Base-by-base conservation (phyloP, 2,329 filamentous ascomycete genomes). In the Ceratocystis cubensis region DNA sequence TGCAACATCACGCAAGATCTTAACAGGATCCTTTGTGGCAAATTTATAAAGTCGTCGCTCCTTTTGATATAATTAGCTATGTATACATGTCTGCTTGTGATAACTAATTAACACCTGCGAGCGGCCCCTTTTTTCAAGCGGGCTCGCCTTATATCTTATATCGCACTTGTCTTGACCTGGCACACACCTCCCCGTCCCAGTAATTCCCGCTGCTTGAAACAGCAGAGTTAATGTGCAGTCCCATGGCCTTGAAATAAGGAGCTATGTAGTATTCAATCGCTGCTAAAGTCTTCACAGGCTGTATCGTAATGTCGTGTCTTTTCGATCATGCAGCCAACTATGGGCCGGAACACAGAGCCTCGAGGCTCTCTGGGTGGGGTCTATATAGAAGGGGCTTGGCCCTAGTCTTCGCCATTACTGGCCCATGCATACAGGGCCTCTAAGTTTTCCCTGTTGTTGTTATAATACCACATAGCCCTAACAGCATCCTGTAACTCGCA, bases 361-460 rank as follows among this genome's bases (percentile, higher is more conserved):
- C 10, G 28, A 59, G 28, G 28, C 53, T n/a, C 6, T 33, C 15
- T 30, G 10, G 13, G 48, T 53, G 48, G 48, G 13, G 48, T 25
- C 48, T 25, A 53, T 4, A 59, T 30, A 59, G 53, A 33, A 59
- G 53, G 28, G 53, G 25, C 53, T 30, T 59, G 53, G 53, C 53
- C 53, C 53, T 59, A 20, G 53, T 59, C 53, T 37, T 25, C 22
- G 25, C 17, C n/a, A 6, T 50, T 13, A 37, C 25, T 59, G 28
- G 53, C 22, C 53, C 53, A 59, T 59, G 53, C 53, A 59, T 33
- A 59, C 22, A 59, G 53, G 53, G 53, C 28, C 53, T 59, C 28
- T 5, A n/a, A 30, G 53, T 7, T 13, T 37, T 37, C 28, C 53
- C 53, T 17, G 53, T 20, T 37, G 10, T 37, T 8, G 37, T 13